phyloP scores from a whole-genome alignment of 2,329 filamentous ascomycete species.

The Lizonia empirigonia region DNA sequence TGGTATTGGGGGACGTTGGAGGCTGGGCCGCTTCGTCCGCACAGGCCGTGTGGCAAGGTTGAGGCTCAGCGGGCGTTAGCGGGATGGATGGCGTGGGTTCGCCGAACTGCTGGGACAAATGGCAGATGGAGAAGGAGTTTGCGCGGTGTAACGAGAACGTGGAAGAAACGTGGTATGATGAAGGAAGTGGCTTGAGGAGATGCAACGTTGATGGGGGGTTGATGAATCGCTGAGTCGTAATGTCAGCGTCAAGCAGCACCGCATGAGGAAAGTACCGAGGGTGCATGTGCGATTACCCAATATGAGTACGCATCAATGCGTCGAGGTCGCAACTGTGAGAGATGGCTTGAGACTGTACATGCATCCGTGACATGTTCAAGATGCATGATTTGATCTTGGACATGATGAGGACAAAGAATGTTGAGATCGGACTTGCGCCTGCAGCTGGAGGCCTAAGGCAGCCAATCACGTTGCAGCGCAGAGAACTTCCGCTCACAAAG shows the following conservation, averaged over 20 bases:
- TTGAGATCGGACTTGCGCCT: background rate
- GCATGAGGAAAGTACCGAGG: conserved; percentile 6
- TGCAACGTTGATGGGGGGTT: background rate
- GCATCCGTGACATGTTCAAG: background rate
- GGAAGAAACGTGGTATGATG: background rate
- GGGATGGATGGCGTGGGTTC: conserved; percentile 8
- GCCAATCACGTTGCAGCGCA: conserved; percentile 10
- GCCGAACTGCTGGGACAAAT: conserved; percentile 8
- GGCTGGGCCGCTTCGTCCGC: background rate
- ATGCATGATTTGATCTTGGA: background rate
- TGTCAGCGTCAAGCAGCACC: conserved; percentile 4
- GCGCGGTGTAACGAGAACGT: no score
- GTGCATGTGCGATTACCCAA: conserved; percentile 5
- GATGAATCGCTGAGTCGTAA: no score
- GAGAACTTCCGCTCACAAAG: conserved; percentile 1
- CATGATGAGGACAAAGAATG: background rate
- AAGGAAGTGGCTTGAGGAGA: background rate
- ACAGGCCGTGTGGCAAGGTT: background rate
- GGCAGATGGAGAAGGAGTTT: background rate
- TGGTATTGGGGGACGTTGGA: conserved; percentile 2
- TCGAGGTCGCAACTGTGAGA: background rate
- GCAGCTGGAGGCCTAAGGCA: conserved; percentile 2
- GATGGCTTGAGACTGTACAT: background rate
- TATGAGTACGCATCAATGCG: background rate
- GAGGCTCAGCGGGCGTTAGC: conserved; percentile 15